A percentile compares a stretch with the other conserved stretches of the same genome.
These are phyloP conservation scores for Onygenales sp. DNA, from an alignment of 2,329 filamentous ascomycete species.

Conservation along the genomic window DNA sequence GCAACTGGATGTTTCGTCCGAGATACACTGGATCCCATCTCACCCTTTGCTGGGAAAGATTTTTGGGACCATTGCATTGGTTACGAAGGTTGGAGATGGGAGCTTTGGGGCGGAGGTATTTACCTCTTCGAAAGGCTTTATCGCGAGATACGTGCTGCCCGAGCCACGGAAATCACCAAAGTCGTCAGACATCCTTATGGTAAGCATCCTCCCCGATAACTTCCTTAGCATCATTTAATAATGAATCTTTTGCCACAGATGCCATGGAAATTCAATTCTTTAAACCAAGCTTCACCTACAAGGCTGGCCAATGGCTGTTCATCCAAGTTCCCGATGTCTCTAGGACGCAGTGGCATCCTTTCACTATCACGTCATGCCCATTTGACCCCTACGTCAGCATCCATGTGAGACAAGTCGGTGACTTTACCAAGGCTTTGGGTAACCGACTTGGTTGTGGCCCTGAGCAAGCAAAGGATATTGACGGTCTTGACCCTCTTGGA, in stretches of 20 bases:
- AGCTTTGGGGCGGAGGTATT: slow-evolving; percentile 72
- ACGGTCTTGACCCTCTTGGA: slow-evolving; percentile 80
- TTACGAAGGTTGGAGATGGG: slow-evolving; percentile 96
- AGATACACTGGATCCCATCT: slow-evolving; percentile 60
- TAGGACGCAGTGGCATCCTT: slow-evolving; percentile 91
- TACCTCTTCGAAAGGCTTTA: slow-evolving; percentile 86
- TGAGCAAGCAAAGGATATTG: slow-evolving; percentile 81
- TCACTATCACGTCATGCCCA: slow-evolving; percentile 97
- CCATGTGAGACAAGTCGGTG: slow-evolving; percentile 91
- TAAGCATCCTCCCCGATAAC: slow-evolving; percentile 32
- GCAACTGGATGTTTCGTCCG: slow-evolving; percentile 94
- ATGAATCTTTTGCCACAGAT: slow-evolving; percentile 40
- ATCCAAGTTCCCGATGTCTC: slow-evolving; percentile 86
- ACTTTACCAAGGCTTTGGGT: slow-evolving; percentile 90
- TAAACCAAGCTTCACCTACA: slow-evolving; percentile 96
- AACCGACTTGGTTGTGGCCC: slow-evolving; percentile 87
- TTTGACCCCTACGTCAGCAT: slow-evolving; percentile 91
- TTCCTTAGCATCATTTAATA: slow-evolving; percentile 19
- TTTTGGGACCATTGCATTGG: slow-evolving; percentile 94
- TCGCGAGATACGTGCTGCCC: slow-evolving; percentile 75
- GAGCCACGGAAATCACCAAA: slow-evolving; percentile 80
- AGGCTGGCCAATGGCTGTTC: slow-evolving; percentile 97
- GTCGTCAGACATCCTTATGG: slow-evolving; percentile 93
- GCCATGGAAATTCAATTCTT: slow-evolving; percentile 95
- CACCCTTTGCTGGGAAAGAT: slow-evolving; percentile 69